phyloP scores from a whole-genome alignment of 805 yeast genomes.

The Candida peoriensis region DNA sequence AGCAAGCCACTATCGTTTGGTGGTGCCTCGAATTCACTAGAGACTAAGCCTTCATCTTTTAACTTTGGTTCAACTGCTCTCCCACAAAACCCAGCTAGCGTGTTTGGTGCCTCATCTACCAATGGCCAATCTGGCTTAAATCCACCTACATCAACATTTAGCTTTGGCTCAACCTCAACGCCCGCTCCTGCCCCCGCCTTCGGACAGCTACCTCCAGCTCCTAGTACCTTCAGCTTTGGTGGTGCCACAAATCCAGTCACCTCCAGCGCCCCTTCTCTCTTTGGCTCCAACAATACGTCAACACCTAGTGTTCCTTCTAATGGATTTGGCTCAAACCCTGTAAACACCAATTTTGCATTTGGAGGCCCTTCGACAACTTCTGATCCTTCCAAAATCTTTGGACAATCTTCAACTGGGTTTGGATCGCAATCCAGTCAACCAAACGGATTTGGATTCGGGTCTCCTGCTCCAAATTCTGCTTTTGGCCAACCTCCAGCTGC shows the following conservation, averaged over 20 bases:
- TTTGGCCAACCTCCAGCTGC: background rate
- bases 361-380: constrained; percentile 5
- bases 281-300: constrained; percentile 2
- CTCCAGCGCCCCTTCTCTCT: constrained; percentile 11
- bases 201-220: constrained; percentile 12
- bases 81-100: constrained; percentile 8
- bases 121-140: constrained; percentile 1
- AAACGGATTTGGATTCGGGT: constrained; percentile 1
- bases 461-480: too few species aligned
- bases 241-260: constrained; percentile 5
- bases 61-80: constrained; percentile 14
- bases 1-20: too few species aligned
- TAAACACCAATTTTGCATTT: constrained; percentile 3
- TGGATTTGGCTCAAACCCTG: constrained; percentile 1
- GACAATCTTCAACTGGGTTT: constrained; percentile 2
- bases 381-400: constrained; percentile 12
- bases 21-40: too few species aligned
- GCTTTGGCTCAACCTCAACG: constrained; percentile 17
- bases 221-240: constrained; percentile 15
- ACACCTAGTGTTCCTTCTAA: background rate
- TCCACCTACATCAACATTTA: constrained; percentile 12
- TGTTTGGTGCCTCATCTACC: constrained; percentile 9
- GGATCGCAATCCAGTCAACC: background rate
- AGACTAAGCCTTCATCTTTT: constrained; percentile 7
- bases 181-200: constrained; percentile 15